Conservation (phyloP, 495 filamentous ascomycete species). For the Elasticomyces elasticus region DNA sequence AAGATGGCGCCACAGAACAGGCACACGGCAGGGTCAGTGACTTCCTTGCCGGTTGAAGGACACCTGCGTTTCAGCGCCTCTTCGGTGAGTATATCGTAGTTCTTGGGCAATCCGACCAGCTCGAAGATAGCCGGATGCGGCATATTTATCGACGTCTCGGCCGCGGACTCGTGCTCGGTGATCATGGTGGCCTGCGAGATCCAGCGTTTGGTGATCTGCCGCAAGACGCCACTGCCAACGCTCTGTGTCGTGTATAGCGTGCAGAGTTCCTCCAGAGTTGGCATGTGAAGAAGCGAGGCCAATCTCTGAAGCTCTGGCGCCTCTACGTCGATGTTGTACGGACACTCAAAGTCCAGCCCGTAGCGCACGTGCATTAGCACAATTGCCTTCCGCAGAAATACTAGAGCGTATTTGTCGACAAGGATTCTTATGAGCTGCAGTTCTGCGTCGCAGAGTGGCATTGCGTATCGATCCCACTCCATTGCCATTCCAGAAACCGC, state of each 20-base stretch:
- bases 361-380: slow-evolving; percentile 80
- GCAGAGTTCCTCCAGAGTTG: slow-evolving; percentile 71
- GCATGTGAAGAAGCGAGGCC: slow-evolving; percentile 60
- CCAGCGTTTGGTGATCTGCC: slow-evolving; percentile 65
- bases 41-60: slow-evolving; percentile 78
- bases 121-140: slow-evolving; percentile 88
- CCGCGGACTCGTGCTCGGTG: slow-evolving; percentile 21
- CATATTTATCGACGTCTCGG: slow-evolving; percentile 36
- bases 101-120: slow-evolving; percentile 81
- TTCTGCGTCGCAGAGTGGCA: background rate
- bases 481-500: slow-evolving; percentile 5
- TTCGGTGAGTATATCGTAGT: slow-evolving; percentile 85
- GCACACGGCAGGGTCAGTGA: slow-evolving; percentile 82
- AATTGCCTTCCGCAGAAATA: slow-evolving; percentile 76
- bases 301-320: slow-evolving; percentile 75
- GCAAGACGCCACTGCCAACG: slow-evolving; percentile 28
- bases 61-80: slow-evolving; percentile 78
- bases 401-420: slow-evolving; percentile 70
- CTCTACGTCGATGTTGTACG: slow-evolving; percentile 51
- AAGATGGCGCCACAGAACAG: slow-evolving; percentile 94
- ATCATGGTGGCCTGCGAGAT: slow-evolving; percentile 46
- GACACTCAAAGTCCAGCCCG: slow-evolving; percentile 76
- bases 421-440: slow-evolving; percentile 42
- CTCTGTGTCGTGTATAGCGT: slow-evolving; percentile 30
- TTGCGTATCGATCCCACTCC: slow-evolving; percentile 6